Base-by-base conservation (phyloP, 2,329 filamentous ascomycete genomes). In the Sporothrix luriei region DNA sequence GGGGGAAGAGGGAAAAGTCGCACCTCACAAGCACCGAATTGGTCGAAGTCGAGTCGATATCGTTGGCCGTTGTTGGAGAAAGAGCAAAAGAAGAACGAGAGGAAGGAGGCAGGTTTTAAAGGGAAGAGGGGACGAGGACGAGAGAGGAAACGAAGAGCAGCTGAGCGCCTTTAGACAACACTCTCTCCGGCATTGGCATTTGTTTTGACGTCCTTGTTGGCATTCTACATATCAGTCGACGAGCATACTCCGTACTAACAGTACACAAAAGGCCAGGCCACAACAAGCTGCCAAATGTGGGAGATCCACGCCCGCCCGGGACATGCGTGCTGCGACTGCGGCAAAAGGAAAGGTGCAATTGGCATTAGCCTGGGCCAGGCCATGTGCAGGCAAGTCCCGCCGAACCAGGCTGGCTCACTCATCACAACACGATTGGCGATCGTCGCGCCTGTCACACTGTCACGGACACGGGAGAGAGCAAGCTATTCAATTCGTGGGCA, bases 31-130 rank as follows among this genome's bases (percentile, higher is more conserved):
- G 76, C 69, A 75, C 81, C 78, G 77, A 79, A 80, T 16, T 48
- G 78, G 77, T 80, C 77, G 72, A 73, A 71, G 73, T 73, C 71
- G 68, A 72, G 26, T 51, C 69, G 78, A 76, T 78, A 80, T 80
- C 82, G 83, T 83, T 82, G 82, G 82, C 83, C 82, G 82, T 82
- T 84, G 79, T 79, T 75, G 78, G 76, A 77, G 74, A 71, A 71
- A 66, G 70, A 64, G 68, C 70, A 61, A 68, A 68, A 66, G 59
- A 64, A 38, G 26, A 52, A 62, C 72, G 74, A 62, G 52, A 19
- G 46, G 59, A 62, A 26, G 21, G 21, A 48, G 51, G 13, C 40
- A 2, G 77, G 75, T 76, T 75, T 76, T 74, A 75, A 70, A 71
- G 74, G 73, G 66, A 57, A 66, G 51, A 52, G n/a, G 16, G 16